Base-by-base conservation (phyloP, 176 grass and related monocot species). In the Poa pratensis region DNA sequence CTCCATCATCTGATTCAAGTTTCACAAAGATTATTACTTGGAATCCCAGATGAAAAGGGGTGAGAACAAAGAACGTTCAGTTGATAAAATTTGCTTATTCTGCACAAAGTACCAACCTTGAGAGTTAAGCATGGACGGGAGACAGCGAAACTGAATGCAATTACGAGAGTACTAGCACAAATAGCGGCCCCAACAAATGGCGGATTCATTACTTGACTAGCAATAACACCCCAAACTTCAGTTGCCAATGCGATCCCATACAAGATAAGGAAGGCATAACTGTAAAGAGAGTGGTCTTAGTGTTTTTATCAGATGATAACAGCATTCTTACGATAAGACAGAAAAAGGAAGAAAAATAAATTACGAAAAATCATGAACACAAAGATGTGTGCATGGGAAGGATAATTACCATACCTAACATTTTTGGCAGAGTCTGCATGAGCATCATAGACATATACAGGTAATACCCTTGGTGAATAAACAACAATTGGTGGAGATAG, bases 361-460 rank as follows among this genome's bases (percentile, higher is more conserved):
- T 18, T 79, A 69, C 22, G 28, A 73, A 30, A 73, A 84, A 79
- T 49, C 20, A 7, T 68, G 54, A 46, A 83, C 50, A 82, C 35
- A 59, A 79, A 79, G 14, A 39, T 7, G 13, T 28, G 40, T 45
- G 71, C 58, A 82, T 50, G 53, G 60, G 75, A 86, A 69, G 64
- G 59, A n/a, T 3, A 30, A 28, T 76, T 50, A 67, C 50, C 39
- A 37, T 86, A 98, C 96, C 96, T 99, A 87, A 99, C 96, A 87
- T 99, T 99, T 91, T 99, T 99, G 76, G 93, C 96, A 84, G 90
- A 99, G 85, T 99, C 96, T 87, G 96, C 96, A 96, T 99, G 96
- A 87, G 96, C 96, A 91, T 99, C 93, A 82, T 99, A 99, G 79
- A 99, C 90, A 89, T 99, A 99, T 60, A 99, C 96, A 45, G 93